These are phyloP conservation scores for Protea cynaroides DNA, from an alignment of 164 flowering plant species.

Conservation along the genomic window DNA sequence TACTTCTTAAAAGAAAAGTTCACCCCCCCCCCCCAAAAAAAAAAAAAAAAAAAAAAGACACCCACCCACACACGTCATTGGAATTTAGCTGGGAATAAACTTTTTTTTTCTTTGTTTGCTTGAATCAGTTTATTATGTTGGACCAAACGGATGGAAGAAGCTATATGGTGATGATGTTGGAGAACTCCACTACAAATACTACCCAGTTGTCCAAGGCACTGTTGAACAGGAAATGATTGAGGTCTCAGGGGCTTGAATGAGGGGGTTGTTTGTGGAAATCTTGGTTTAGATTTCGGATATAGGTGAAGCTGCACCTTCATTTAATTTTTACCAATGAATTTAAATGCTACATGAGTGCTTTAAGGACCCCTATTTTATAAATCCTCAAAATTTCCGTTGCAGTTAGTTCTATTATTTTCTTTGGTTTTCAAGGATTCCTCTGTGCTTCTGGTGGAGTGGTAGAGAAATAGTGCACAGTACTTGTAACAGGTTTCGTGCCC, in stretches of 20 bases:
- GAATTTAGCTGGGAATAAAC: constrained; percentile 3
- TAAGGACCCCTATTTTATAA: no score
- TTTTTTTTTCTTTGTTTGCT: background rate
- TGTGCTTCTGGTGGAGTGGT: no score
- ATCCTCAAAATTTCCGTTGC: no score
- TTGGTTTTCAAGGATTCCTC: no score
- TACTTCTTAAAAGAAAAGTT: constrained; percentile 7
- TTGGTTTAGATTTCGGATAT: background rate
- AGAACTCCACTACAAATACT: constrained; percentile 79
- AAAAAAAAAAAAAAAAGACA: no score
- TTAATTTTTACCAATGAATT: no score
- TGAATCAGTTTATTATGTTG: constrained; percentile 57
- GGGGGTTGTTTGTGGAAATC: background rate
- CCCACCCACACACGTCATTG: background rate
- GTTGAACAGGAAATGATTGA: constrained; percentile 85
- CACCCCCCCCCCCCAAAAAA: background rate
- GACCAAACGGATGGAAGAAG: constrained; percentile 84
- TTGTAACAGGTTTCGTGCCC: no score
- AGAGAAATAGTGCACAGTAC: no score
- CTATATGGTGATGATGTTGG: constrained; percentile 91
- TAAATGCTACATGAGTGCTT: no score
- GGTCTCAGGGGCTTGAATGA: constrained; percentile 32
- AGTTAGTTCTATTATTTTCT: no score
- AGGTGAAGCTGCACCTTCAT: no score
- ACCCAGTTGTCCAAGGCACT: constrained; percentile 43